Percentiles rank a stretch among this genome's conserved stretches.
phyloP scores from a whole-genome alignment of 2,329 filamentous ascomycete species.

The Talaromyces piceae region DNA sequence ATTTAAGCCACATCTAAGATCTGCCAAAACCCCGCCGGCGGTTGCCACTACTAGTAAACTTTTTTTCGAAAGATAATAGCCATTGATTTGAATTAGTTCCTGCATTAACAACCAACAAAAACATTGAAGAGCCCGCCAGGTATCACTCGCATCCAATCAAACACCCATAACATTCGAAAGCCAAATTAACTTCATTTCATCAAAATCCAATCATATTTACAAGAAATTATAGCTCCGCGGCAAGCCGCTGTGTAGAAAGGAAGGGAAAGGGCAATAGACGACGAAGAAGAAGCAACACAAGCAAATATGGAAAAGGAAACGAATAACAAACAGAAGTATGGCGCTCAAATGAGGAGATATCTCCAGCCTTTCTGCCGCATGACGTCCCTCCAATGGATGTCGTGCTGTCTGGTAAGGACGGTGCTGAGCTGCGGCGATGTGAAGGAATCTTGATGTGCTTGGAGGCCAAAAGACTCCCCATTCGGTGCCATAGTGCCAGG shows the following conservation, averaged over 20 bases:
- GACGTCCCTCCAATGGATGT: slow-evolving; percentile 89
- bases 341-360: slow-evolving; percentile 71
- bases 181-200: background rate
- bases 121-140: background rate
- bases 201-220: background rate
- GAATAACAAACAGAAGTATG: background rate
- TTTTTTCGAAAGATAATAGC: background rate
- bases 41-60: background rate
- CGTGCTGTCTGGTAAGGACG: slow-evolving; percentile 37
- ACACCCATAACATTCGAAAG: background rate
- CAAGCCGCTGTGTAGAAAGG: background rate
- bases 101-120: background rate
- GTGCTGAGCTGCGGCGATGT: slow-evolving; percentile 12
- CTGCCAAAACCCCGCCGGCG: background rate
- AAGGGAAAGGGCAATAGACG: too few species aligned
- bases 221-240: background rate
- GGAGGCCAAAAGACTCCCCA: slow-evolving; percentile 11
- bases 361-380: slow-evolving; percentile 91
- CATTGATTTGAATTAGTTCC: background rate
- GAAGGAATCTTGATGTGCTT: slow-evolving; percentile 15
- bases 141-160: background rate
- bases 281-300: too few species aligned
- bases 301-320: background rate
- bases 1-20: background rate
- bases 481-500: slow-evolving; percentile 18